Evolutionary conservation across 2,329 filamentous ascomycete species (phyloP), one percentile per base, ranked within the genome.

Genomic region (Trichoderma gracile): DNA sequence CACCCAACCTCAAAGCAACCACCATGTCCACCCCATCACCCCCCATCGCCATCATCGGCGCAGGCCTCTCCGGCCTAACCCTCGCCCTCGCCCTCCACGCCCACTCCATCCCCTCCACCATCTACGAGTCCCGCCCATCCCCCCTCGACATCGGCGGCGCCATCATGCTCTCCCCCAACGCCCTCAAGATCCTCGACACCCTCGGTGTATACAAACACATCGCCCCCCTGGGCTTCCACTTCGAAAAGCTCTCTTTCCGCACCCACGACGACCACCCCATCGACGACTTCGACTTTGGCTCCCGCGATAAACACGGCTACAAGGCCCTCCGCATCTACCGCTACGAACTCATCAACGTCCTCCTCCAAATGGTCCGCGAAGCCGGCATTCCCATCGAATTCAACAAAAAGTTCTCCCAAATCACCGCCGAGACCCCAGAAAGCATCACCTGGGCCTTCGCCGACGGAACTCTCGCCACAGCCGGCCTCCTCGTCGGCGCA

Each of bases 151-250:
- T 81, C 25, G 81, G 82, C 19, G 85, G 85, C 3, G 84, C 82
- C 0, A 76, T 88, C 33, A 85, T 86, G 80, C 78, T 87, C 2
- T 85, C 84, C 0, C 85, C 85, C 5, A 87, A 87, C 60, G 82
- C 84, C 0, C 78, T 88, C 1, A 77, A 78, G 4, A 76, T 86
- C 45, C 77, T 88, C 0, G 81, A 86, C 66, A 71, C 70, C 0
- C 72, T 87, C 0, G 80, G 77, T 0, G 73, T 86, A 3, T 84
- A 84, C 68, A 52, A 77, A 1, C 75, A 76, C 3, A 75, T 87
- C 56, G 73, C 74, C 8, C 67, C 73, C 0, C 75, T 79, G 9
- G 81, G 80, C 47, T 84, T 79, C 72, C 77, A 81, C n/a, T 85
- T 86, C 66, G 78, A 84, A 1, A 74, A 73, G 0, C 75, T 86